Base-by-base conservation (phyloP, 2,329 filamentous ascomycete genomes). In the Clarireedia paspali region DNA sequence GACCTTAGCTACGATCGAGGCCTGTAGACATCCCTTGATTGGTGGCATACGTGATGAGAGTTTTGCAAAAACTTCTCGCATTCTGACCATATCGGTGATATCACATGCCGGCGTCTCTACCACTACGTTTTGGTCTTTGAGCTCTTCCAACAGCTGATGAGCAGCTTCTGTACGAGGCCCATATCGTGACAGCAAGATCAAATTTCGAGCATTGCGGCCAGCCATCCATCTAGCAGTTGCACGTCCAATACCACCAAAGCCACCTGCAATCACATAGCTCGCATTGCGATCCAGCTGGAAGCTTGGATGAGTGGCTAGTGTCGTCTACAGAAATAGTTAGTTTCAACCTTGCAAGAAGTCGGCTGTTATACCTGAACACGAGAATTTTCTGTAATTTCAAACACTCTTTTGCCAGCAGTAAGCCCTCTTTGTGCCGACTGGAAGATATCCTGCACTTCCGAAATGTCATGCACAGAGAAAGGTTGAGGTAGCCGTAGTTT, bases 21-120 rank as follows among this genome's bases (percentile, higher is more conserved):
- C 27, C 14, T 50, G 47, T 6, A 50, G 20, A 23, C 30, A 36
- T 10, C 47, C 47, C 14, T 36, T 38, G 6, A 50, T 50, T 2
- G 47, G 27, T 15, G 47, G 47, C 44, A 46, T 46, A 6, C 5
- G 4, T 5, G 9, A 20, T 26, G 34, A 20, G 4, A 36, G n/a
- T 4, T 14, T 17, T 6, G 39, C n/a, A 12, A 50, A 5, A 12
- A 50, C 14, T 14, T 50, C 30, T 20, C 17, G 14, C 17, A 50
- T 12, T 4, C 4, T 7, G 5, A 60, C 61, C 54, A 62, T 67
- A 47, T 77, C 67, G 2, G 74, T 71, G 2, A 82, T 75, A 56
- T 83, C 75, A 64, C 80, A 82, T 9, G 66, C 61, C 39, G 71
- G 70, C 9, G 80, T 73, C 3, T 73, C 62, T 34, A 80, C 68